These are phyloP conservation scores for Agarophyton chilense DNA, from an alignment of 23 red algal species.

Conservation along the genomic window DNA sequence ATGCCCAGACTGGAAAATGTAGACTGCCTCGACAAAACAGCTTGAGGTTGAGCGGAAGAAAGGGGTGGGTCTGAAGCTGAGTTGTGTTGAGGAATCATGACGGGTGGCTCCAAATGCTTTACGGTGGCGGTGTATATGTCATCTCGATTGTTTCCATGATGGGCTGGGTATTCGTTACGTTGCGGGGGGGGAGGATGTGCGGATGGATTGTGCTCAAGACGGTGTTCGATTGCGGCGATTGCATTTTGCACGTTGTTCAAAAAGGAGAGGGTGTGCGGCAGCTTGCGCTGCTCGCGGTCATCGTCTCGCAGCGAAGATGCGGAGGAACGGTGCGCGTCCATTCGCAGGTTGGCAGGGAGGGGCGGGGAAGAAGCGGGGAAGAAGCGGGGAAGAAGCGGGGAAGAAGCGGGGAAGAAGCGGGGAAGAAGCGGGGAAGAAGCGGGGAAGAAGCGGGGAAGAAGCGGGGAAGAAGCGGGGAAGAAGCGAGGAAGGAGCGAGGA, in stretches of 20 bases:
- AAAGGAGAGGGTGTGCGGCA: conserved; percentile 10
- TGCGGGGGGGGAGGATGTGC: conserved; percentile 30
- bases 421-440: neutral
- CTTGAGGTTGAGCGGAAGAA: neutral
- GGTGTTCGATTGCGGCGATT: conserved; percentile 43
- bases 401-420: neutral
- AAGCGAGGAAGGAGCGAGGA: neutral
- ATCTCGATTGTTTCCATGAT: neutral
- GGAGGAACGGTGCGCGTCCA: neutral
- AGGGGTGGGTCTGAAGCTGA: neutral
- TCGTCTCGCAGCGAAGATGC: neutral
- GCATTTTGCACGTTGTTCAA: conserved; percentile 59
- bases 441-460: neutral
- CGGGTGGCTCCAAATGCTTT: conserved; percentile 6
- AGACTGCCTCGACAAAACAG: neutral
- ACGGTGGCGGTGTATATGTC: conserved; percentile 7
- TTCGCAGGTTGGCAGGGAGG: neutral
- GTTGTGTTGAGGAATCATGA: neutral
- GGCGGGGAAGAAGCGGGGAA: neutral
- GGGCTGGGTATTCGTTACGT: conserved; percentile 18
- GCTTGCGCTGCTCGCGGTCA: neutral
- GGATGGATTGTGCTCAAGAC: conserved; percentile 35
- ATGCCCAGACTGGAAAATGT: conserved; percentile 5
- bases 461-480: neutral
- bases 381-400: neutral